Evolutionary conservation across 148 eudicot genomes (phyloP).

Genomic region (Rhododendron simsii): DNA sequence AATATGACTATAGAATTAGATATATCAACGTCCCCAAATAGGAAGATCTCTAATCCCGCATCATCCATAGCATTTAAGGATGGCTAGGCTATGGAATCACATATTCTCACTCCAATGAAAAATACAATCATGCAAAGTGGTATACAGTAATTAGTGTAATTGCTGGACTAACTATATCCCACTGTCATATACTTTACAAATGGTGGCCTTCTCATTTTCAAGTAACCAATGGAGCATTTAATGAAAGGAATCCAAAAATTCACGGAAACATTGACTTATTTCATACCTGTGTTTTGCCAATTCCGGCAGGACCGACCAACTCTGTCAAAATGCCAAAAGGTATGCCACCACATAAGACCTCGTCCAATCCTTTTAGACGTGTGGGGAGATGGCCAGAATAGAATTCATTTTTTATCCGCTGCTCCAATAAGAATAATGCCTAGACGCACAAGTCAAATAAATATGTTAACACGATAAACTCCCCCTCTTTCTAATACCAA

Average conservation of each 20-base stretch:
- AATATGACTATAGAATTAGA: background rate
- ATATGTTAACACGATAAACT: background rate
- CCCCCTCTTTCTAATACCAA: background rate
- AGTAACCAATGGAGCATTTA: background rate
- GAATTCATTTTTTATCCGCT: constrained; percentile 47
- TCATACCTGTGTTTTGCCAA: constrained; percentile 85
- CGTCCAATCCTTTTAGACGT: constrained; percentile 62
- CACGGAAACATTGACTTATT: background rate
- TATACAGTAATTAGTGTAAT: background rate
- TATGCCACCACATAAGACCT: constrained; percentile 81
- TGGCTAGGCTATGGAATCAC: background rate
- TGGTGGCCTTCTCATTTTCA: background rate
- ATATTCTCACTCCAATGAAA: background rate
- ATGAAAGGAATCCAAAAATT: background rate
- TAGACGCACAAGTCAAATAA: constrained; percentile 19
- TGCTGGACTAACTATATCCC: background rate
- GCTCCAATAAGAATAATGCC: constrained; percentile 61
- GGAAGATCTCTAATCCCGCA: background rate
- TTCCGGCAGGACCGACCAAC: constrained; percentile 89
- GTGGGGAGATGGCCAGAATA: constrained; percentile 89
- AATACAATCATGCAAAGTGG: background rate
- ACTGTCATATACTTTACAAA: background rate
- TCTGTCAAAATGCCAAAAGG: constrained; percentile 90
- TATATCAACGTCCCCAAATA: background rate
- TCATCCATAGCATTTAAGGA: background rate